phyloP scores from a whole-genome alignment of 2,329 filamentous ascomycete species.

The Dactylonectria estremocensis region DNA sequence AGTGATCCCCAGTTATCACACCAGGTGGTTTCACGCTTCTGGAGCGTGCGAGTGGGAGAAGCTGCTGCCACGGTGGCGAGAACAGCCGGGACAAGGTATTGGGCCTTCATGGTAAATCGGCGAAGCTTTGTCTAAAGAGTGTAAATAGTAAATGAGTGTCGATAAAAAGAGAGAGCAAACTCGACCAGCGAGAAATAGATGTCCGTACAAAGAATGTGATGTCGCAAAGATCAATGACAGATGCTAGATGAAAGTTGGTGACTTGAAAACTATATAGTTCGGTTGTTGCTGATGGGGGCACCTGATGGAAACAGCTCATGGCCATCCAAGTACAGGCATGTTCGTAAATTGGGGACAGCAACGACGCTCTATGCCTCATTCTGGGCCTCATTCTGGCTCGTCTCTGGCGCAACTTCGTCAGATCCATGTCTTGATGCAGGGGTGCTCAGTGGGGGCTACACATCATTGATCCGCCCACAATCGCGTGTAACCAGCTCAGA shows the following conservation, averaged over 20 bases:
- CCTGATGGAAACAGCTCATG: not conserved
- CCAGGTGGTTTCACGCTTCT: conserved; percentile 53
- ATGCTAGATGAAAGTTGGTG: not conserved
- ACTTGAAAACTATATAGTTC: conserved; percentile 11
- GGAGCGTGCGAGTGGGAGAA: conserved; percentile 47
- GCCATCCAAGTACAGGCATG: conserved; percentile 24
- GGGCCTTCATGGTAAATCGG: conserved; percentile 40
- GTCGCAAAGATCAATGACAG: not conserved
- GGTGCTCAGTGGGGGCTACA: not conserved
- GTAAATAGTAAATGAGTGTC: not conserved
- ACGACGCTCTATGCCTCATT: conserved; percentile 1
- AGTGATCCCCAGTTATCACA: conserved; percentile 59
- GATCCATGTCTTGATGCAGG: not conserved
- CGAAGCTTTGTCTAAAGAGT: not conserved
- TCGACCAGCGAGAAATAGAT: not conserved
- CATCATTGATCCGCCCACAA: not conserved
- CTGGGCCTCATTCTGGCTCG: not conserved
- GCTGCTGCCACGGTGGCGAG: conserved; percentile 49
- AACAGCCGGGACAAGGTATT: conserved; percentile 44
- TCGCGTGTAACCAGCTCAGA: not conserved
- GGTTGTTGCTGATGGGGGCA: not conserved
- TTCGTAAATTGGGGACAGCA: conserved; percentile 7
- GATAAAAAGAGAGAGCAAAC: not conserved
- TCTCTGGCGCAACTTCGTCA: not conserved
- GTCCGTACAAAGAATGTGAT: not conserved